Base-by-base conservation (phyloP, 129 eudicot genomes). In the Flaveria ramosissima region DNA sequence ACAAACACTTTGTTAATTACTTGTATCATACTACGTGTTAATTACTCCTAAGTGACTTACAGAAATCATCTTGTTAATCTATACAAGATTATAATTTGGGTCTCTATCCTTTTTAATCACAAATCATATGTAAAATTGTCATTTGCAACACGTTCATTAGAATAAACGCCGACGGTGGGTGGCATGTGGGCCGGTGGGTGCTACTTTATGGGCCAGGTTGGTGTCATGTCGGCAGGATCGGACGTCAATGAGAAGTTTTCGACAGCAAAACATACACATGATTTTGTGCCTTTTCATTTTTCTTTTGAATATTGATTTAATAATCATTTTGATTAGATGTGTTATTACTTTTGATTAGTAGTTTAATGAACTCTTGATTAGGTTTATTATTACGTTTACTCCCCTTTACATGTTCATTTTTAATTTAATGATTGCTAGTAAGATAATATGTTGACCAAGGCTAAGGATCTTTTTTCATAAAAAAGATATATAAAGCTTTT, bases 171-270 rank as follows among this genome's bases (percentile, higher is more conserved):
- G 15, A 36, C 1, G 64, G 23, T 48, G n/a, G 46, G 46, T 63
- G 46, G 69, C 69, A 63, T 63, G 69, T 30, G 69, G 69, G 68
- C 68, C 45, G 68, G 68, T 63, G 41, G 67, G 62, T 20, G 62
- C 9, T 56, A 19, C 26, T 56, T 56, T 56, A 61, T 61, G 67
- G 67, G 67, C 17, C 19, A 15, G 46, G 45, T 30, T 7, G 45
- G 17, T 63, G 69, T 23, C 69, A 63, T 63, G 69, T 63, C 69
- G 69, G 69, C 46, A 17, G 20, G 12, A 30, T 32, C 69, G 5
- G 45, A 63, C 20, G 43, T 63, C 20, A 63, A 63, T 13, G 21
- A 63, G 11, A 63, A 63, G 69, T 15, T 63, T 63, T 63, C 46
- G 41, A 3, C 14, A 6, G 8, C 39, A 23, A 23, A 60, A 60